Percentiles rank a stretch among this genome's conserved stretches.
These are phyloP conservation scores for Ustilago sp. DNA, from an alignment of 1,284 basidiomycete genomes.

Conservation along the genomic window DNA sequence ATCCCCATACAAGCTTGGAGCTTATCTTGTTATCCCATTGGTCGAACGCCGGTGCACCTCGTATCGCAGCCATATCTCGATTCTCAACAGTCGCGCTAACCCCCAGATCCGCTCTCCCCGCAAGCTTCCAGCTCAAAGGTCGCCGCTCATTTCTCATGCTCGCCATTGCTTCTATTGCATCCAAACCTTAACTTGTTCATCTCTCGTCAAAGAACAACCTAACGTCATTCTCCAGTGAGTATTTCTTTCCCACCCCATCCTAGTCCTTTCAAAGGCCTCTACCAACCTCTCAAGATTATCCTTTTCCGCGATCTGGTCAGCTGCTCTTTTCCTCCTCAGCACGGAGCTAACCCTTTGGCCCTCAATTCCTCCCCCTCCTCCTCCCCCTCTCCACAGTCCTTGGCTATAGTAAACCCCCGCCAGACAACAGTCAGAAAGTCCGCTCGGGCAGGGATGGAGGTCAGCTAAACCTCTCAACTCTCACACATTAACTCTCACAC, in stretches of 20 bases:
- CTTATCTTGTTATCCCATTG: conserved; percentile 10
- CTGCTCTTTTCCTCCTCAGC: not conserved
- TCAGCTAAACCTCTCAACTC: conserved; percentile 10
- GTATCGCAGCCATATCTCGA: not conserved
- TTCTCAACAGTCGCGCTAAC: not conserved
- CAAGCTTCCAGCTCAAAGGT: not conserved
- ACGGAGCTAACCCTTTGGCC: not conserved
- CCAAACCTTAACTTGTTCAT: conserved; percentile 18
- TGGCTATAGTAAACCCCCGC: conserved; percentile 10
- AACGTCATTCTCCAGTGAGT: conserved; percentile 24
- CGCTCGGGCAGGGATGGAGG: conserved; percentile 25
- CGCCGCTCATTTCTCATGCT: not conserved
- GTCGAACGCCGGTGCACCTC: not conserved
- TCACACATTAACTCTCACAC: too few relatives aligned
- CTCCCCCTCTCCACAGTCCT: not conserved
- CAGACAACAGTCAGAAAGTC: conserved; percentile 1
- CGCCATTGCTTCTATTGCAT: conserved; percentile 4
- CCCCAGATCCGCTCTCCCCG: not conserved
- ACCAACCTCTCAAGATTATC: not conserved
- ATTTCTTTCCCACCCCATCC: not conserved
- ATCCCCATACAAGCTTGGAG: conserved; percentile 8
- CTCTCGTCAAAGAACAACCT: conserved; percentile 11
- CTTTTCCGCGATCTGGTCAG: not conserved
- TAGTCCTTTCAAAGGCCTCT: not conserved
- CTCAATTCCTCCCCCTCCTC: not conserved